Percentiles rank a stretch among this genome's conserved stretches.
Evolutionary conservation across 805 yeast species (phyloP).

Genomic region (Ogataea nitratoaversa): DNA sequence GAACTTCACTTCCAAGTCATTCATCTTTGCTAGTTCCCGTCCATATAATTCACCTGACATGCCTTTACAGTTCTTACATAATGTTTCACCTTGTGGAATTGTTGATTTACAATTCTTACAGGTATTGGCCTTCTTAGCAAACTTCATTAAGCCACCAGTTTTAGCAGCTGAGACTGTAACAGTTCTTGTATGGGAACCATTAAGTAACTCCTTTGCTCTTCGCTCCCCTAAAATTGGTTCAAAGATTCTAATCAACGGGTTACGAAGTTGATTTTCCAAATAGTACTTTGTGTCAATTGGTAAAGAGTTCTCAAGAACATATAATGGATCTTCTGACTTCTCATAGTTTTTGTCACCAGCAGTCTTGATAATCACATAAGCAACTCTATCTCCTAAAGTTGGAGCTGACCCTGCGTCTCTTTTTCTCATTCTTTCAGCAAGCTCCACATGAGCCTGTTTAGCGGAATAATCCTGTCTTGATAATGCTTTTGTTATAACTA

Average conservation of each 20-base stretch:
- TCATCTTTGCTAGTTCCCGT: constrained; percentile 74
- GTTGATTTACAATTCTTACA: constrained; percentile 90
- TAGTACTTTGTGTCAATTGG: constrained; percentile 95
- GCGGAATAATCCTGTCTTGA: constrained; percentile 89
- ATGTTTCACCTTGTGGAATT: constrained; percentile 43
- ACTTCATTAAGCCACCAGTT: constrained; percentile 81
- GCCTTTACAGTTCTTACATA: constrained; percentile 74
- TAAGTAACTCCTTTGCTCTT: constrained; percentile 72
- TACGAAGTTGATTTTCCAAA: constrained; percentile 84
- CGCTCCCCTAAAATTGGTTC: constrained; percentile 91
- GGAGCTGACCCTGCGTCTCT: constrained; percentile 99
- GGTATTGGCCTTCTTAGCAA: constrained; percentile 82
- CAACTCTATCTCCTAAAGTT: constrained; percentile 94
- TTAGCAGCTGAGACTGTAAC: constrained; percentile 70
- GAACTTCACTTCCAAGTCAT: constrained; percentile 75
- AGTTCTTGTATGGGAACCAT: constrained; percentile 81
- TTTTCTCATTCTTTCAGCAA: constrained; percentile 92
- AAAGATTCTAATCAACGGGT: constrained; percentile 89
- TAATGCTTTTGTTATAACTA: constrained; percentile 90
- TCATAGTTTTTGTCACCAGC: constrained; percentile 87
- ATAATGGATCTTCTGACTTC: constrained; percentile 95
- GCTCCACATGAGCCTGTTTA: constrained; percentile 95
- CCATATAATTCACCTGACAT: constrained; percentile 77
- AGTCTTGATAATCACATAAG: constrained; percentile 85
- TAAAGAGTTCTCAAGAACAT: constrained; percentile 83